Conservation (phyloP, 164 flowering plant genomes). For the Hamamelis virginiana region DNA sequence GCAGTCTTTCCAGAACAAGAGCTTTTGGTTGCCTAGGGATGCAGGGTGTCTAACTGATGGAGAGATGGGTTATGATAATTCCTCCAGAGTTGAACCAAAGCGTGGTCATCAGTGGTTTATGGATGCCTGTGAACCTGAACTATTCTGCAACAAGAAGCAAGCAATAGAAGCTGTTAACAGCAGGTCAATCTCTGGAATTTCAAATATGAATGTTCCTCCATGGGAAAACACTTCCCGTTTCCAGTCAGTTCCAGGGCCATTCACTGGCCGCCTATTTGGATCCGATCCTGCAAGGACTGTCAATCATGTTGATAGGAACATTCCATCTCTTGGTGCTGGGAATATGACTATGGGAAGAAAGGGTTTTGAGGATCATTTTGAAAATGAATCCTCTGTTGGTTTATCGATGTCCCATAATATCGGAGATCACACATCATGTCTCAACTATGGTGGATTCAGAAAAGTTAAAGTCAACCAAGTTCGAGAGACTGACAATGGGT, state of each 20-base stretch:
- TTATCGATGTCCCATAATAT: conserved; percentile 41
- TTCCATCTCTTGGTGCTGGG: conserved; percentile 26
- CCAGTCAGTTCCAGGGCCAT: conserved; percentile 28
- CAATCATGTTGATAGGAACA: conserved; percentile 27
- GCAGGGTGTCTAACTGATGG: conserved; percentile 33
- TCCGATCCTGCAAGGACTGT: conserved; percentile 26
- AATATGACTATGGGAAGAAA: conserved; percentile 33
- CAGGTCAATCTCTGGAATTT: conserved; percentile 29
- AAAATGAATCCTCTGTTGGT: conserved; percentile 25
- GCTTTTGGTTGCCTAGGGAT: conserved; percentile 33
- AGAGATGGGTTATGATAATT: conserved; percentile 26
- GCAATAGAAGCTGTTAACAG: conserved; percentile 28
- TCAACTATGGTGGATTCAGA: conserved; percentile 37
- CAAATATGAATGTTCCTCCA: conserved; percentile 23
- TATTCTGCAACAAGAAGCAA: conserved; percentile 41
- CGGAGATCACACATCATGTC: conserved; percentile 28
- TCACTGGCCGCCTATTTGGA: conserved; percentile 34
- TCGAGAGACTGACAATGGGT: conserved; percentile 26
- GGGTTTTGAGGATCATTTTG: conserved; percentile 32
- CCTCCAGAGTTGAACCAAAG: conserved; percentile 35
- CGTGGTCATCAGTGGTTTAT: conserved; percentile 41
- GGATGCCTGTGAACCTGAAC: conserved; percentile 29
- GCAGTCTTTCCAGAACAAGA: conserved; percentile 43
- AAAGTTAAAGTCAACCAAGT: conserved; percentile 51
- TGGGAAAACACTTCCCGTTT: conserved; percentile 33